Evolutionary conservation across 2,329 filamentous ascomycete genomes (phyloP).

Genomic region (Endothia cerciana): DNA sequence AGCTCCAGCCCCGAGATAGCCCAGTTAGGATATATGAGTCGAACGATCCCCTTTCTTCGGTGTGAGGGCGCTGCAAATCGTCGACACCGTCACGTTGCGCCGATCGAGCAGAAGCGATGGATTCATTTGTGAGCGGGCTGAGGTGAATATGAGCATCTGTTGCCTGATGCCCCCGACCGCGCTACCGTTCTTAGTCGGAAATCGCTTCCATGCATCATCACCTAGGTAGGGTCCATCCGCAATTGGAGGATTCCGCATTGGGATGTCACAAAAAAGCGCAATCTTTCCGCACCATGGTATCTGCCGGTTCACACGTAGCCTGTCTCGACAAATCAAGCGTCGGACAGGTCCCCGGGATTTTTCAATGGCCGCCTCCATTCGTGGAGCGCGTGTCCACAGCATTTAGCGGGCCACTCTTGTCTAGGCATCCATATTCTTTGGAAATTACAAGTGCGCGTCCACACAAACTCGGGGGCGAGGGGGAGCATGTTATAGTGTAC

Average conservation of each 20-base stretch:
- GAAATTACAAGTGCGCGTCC: neutral
- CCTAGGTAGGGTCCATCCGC: neutral
- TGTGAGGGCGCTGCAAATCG: neutral
- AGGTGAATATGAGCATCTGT: neutral
- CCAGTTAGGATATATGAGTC: neutral
- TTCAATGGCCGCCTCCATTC: neutral
- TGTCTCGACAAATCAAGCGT: constrained; percentile 1
- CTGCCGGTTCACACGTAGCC: neutral
- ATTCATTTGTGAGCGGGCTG: neutral
- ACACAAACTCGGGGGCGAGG: neutral
- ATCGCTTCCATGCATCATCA: neutral
- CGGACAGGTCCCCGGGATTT: neutral
- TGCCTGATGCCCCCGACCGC: neutral
- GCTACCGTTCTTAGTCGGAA: neutral
- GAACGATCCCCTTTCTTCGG: neutral
- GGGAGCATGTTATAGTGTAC: neutral
- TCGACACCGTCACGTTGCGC: neutral
- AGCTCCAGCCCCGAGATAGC: neutral
- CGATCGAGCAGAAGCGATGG: neutral
- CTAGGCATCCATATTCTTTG: constrained; percentile 6
- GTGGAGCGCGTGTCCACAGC: neutral
- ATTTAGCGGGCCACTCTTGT: neutral
- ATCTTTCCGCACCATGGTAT: neutral
- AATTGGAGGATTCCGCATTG: neutral
- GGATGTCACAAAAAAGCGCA: neutral